These are phyloP conservation scores for Triangularia setosa DNA, from an alignment of 2,329 filamentous ascomycete species.

Conservation along the genomic window DNA sequence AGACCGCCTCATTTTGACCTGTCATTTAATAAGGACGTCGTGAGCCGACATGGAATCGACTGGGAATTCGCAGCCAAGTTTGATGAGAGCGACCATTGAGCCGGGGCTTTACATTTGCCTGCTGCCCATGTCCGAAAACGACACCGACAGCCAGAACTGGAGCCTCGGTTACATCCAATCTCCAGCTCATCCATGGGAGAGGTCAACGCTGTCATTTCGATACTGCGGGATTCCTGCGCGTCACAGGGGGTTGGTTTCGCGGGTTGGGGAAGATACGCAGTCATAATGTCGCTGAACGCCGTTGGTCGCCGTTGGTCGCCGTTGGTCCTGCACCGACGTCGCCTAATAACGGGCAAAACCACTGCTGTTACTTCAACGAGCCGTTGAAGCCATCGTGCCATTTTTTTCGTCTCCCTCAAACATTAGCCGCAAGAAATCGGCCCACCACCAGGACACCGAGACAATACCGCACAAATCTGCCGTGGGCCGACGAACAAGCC, in stretches of 20 bases:
- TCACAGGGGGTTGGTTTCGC: slow-evolving; percentile 11
- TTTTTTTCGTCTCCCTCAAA: not conserved
- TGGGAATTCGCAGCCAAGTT: not conserved
- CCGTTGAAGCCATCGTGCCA: slow-evolving; percentile 7
- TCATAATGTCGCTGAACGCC: not conserved
- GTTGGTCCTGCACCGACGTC: not conserved
- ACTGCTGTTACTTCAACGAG: slow-evolving; percentile 9
- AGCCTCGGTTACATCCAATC: slow-evolving; percentile 11
- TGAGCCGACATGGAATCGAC: not conserved
- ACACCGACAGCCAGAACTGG: not conserved
- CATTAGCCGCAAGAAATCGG: slow-evolving; percentile 15
- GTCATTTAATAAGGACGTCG: not conserved
- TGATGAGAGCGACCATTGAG: not conserved
- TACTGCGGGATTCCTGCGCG: slow-evolving; percentile 8
- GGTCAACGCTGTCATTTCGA: not conserved
- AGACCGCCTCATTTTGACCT: slow-evolving; percentile 10
- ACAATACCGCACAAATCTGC: slow-evolving; percentile 5
- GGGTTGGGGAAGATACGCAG: not conserved
- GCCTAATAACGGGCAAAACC: slow-evolving; percentile 9
- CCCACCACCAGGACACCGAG: not conserved
- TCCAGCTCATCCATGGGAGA: not conserved
- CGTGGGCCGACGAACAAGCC: not conserved
- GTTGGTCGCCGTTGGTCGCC: not conserved
- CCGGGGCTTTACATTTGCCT: not conserved
- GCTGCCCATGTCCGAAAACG: not conserved